Base-by-base conservation (phyloP, 1,284 basidiomycete species). In the Veloboletus limbatus region DNA sequence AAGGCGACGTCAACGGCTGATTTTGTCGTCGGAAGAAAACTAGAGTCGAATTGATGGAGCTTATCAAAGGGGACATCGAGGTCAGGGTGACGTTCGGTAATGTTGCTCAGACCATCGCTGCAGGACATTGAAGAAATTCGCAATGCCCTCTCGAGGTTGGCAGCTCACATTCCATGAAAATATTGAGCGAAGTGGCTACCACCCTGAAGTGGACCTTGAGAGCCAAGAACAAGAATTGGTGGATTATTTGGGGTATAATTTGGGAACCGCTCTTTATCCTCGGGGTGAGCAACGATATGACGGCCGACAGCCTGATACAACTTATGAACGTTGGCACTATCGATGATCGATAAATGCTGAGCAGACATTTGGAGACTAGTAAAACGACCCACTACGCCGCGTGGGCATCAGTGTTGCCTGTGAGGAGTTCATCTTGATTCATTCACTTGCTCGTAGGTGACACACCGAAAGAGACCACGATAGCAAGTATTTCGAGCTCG, bases 91-190 rank as follows among this genome's bases (percentile, higher is more conserved):
- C 84, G 81, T 38, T 77, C 69, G 3, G 77, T 70, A 48, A 93
- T 87, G 50, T 80, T 78, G 2, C 84, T 80, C 3, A 96, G 68
- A n/a, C 93, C 93, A 67, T 95, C 93, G 53, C 84, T 87, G 49
- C 4, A 32, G 16, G 20, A 30, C 9, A 8, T 34, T 43, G 28
- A 47, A 43, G n/a, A 40, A 46, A 38, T 47, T n/a, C 10, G 20
- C n/a, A 9, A 14, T 33, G 26, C 14, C 14, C 4, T 68, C 66
- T 49, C 13, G 13, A 16, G 31, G 43, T n/a, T 38, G 25, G n/a
- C 25, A 21, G 55, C 68, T 46, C 49, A 79, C 85, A 75, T 79
- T 57, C 87, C 86, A 56, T 89, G 86, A 59, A 98, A 96, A 65
- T 95, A 97, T 52, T 87, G 79, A 10, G 96, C 95, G 45, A 80